phyloP scores from a whole-genome alignment of 73 alveolate species.

The Stentor roeselii region DNA sequence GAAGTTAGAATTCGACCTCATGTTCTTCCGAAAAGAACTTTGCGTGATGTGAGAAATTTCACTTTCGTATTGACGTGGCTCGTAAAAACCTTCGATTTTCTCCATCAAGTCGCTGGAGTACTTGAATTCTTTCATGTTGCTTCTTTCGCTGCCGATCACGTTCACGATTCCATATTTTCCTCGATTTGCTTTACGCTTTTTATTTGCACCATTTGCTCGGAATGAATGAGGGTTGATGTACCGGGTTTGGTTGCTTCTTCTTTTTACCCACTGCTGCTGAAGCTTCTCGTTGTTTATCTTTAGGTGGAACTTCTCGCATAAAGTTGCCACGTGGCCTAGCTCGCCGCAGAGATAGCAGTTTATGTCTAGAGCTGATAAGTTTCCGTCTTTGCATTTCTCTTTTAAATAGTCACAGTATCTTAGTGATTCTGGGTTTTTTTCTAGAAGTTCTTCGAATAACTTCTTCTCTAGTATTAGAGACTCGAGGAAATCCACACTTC shows the following conservation, averaged over 20 bases:
- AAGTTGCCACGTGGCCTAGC: conserved; percentile 51
- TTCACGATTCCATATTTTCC: neutral
- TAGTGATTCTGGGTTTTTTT: conserved; percentile 55
- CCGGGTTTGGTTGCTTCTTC: neutral
- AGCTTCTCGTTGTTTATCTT: neutral
- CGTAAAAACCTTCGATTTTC: neutral
- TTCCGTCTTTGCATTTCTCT: conserved; percentile 37
- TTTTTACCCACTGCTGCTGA: neutral
- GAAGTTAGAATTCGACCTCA: too few species aligned
- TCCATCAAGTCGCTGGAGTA: neutral
- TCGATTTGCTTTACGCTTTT: conserved; percentile 16
- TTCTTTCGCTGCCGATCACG: neutral
- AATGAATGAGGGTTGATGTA: neutral
- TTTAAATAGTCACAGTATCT: conserved; percentile 43
- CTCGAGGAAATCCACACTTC: conserved; percentile 67
- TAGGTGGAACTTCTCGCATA: neutral
- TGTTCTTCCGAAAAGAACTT: neutral
- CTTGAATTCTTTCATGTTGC: neutral
- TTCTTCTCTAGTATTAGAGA: conserved; percentile 53
- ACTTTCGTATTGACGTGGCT: too few species aligned
- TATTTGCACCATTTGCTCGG: neutral
- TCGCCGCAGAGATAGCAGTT: conserved; percentile 71
- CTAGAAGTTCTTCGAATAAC: conserved; percentile 34
- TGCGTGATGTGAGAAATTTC: neutral
- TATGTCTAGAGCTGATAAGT: conserved; percentile 34